Percentiles rank a stretch among this genome's conserved stretches.
Conservation (phyloP, 768 basidiomycete genomes). For the Calocera viscosa region DNA sequence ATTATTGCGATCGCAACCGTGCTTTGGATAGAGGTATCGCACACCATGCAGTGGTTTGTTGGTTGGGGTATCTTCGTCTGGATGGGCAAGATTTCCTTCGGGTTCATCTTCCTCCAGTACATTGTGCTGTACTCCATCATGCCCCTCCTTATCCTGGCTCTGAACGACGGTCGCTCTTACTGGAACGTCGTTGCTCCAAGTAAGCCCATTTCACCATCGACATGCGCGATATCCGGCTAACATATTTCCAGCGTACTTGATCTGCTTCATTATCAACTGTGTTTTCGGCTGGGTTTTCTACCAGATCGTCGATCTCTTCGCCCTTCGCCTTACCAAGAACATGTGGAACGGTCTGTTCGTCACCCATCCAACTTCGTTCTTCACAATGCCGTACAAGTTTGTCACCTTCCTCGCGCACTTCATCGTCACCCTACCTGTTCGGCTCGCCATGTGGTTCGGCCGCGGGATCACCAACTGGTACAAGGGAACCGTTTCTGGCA, state of each 20-base stretch:
- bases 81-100: conserved; percentile 26
- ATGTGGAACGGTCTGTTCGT: conserved; percentile 26
- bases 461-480: conserved; percentile 9
- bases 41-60: conserved; percentile 26
- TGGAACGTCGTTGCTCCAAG: conserved; percentile 22
- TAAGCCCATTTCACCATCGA: not conserved
- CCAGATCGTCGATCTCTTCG: conserved; percentile 24
- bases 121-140: conserved; percentile 24
- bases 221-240: not conserved
- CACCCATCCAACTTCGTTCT: conserved; percentile 22
- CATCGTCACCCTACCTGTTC: conserved; percentile 18
- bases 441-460: conserved; percentile 12
- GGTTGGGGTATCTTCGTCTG: conserved; percentile 24
- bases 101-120: conserved; percentile 27
- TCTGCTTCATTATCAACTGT: conserved; percentile 24
- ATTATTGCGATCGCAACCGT: not conserved
- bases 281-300: conserved; percentile 18
- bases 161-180: conserved; percentile 19
- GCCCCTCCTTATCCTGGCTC: conserved; percentile 23
- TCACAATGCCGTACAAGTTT: conserved; percentile 19
- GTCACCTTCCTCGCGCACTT: conserved; percentile 16
- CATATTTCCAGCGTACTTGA: conserved; percentile 17
- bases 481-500: conserved; percentile 8
- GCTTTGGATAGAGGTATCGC: conserved; percentile 23
- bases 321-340: conserved; percentile 25